phyloP scores from a whole-genome alignment of 2,329 filamentous ascomycete genomes.

The Metarhizium sp. region DNA sequence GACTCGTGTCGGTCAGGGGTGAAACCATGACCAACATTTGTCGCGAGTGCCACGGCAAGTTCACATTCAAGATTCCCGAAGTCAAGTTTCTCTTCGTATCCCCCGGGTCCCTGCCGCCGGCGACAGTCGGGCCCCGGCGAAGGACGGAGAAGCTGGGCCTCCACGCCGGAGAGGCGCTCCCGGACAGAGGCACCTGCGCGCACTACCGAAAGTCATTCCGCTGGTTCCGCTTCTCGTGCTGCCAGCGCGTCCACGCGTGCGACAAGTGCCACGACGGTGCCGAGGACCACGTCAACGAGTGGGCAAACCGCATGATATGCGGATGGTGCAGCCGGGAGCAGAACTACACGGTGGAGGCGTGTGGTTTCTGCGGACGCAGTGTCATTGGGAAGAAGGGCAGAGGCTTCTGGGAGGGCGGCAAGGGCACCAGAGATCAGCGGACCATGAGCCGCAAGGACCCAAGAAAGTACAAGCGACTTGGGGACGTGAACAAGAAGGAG shows the following conservation, averaged over 20 bases:
- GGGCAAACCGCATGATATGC: slow-evolving; percentile 78
- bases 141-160: slow-evolving; percentile 46
- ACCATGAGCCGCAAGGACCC: slow-evolving; percentile 70
- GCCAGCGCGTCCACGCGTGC: slow-evolving; percentile 48
- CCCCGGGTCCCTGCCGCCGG: slow-evolving; percentile 34
- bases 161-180: slow-evolving; percentile 46
- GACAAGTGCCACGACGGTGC: slow-evolving; percentile 66
- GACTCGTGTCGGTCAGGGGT: slow-evolving; percentile 63
- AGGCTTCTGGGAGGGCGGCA: slow-evolving; percentile 84
- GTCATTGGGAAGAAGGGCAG: slow-evolving; percentile 55
- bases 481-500: slow-evolving; percentile 12
- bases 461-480: slow-evolving; percentile 59
- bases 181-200: slow-evolving; percentile 40
- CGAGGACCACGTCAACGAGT: slow-evolving; percentile 67
- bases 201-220: slow-evolving; percentile 52
- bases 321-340: slow-evolving; percentile 75
- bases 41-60: slow-evolving; percentile 68
- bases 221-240: slow-evolving; percentile 60
- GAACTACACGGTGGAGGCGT: slow-evolving; percentile 67
- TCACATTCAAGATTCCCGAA: slow-evolving; percentile 70
- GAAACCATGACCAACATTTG: slow-evolving; percentile 68
- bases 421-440: slow-evolving; percentile 62
- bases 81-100: slow-evolving; percentile 69
- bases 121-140: slow-evolving; percentile 31
- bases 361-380: slow-evolving; percentile 60